These are phyloP conservation scores for Sclerospora graminicola DNA, from an alignment of 352 stramenopile genomes.

Conservation along the genomic window DNA sequence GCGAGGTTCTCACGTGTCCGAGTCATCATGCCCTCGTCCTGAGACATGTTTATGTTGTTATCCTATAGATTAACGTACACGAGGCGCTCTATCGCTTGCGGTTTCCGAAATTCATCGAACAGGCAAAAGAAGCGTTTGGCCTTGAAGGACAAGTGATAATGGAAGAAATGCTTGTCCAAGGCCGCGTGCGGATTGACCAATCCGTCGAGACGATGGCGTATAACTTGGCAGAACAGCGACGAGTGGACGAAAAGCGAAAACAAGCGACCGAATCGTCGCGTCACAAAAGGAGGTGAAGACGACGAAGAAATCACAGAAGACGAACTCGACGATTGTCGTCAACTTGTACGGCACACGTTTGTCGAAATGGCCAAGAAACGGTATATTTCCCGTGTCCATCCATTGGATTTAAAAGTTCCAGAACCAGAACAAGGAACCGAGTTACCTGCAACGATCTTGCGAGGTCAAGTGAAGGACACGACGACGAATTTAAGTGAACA, in stretches of 20 bases:
- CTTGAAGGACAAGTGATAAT: slow-evolving; percentile 79
- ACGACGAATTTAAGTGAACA: slow-evolving; percentile 13
- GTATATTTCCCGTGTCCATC: slow-evolving; percentile 80
- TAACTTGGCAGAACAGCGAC: slow-evolving; percentile 53
- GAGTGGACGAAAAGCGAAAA: slow-evolving; percentile 13
- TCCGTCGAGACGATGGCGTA: slow-evolving; percentile 78
- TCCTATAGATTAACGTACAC: slow-evolving; percentile 59
- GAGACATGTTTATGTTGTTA: background rate
- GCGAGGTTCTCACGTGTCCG: background rate
- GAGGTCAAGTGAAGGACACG: slow-evolving; percentile 26
- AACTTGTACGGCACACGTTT: slow-evolving; percentile 51
- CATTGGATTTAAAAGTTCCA: slow-evolving; percentile 62
- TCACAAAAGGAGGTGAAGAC: background rate
- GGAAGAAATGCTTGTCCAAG: slow-evolving; percentile 81
- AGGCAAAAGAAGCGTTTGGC: slow-evolving; percentile 65
- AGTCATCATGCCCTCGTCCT: background rate
- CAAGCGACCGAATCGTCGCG: slow-evolving; percentile 1
- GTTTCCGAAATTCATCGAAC: slow-evolving; percentile 79
- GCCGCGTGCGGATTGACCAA: slow-evolving; percentile 77
- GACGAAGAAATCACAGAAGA: slow-evolving; percentile 59
- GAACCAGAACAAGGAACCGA: slow-evolving; percentile 49
- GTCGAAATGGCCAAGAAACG: slow-evolving; percentile 86
- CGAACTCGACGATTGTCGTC: slow-evolving; percentile 61
- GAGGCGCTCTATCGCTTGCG: slow-evolving; percentile 76
- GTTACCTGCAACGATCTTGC: slow-evolving; percentile 52